phyloP scores from a whole-genome alignment of 75 land plant species.

The Larix kaempferi region DNA sequence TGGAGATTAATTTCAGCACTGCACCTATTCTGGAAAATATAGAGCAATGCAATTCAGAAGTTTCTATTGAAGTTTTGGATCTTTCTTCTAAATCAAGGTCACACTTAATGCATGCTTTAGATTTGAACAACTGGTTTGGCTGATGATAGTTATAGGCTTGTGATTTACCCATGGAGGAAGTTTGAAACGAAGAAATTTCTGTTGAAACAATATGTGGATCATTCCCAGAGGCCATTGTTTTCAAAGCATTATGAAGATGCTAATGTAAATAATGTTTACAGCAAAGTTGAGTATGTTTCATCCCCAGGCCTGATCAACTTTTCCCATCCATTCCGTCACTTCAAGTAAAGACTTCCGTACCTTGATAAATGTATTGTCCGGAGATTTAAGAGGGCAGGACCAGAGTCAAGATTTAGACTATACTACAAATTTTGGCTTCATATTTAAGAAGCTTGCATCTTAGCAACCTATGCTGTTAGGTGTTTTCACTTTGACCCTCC shows the following conservation, averaged over 20 bases:
- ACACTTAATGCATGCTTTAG: neutral
- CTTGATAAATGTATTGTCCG: neutral
- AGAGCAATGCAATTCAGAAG: neutral
- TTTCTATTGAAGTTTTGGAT: neutral
- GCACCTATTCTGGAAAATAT: neutral
- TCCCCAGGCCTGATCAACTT: neutral
- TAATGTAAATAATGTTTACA: neutral
- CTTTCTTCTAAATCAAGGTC: neutral
- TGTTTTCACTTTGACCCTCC: neutral
- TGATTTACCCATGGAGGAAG: neutral
- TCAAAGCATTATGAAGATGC: conserved; percentile 6
- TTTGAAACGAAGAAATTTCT: conserved; percentile 1
- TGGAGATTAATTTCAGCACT: neutral
- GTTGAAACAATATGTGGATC: conserved; percentile 6
- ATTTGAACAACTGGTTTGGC: neutral
- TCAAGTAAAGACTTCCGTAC: neutral
- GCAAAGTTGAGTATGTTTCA: neutral
- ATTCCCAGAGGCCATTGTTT: neutral
- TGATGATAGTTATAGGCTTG: neutral
- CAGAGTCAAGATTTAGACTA: neutral
- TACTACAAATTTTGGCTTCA: neutral
- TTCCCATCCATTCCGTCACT: neutral
- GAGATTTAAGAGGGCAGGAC: neutral
- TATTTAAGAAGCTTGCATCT: neutral
- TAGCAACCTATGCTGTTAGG: neutral